Evolutionary conservation across 768 basidiomycete species (phyloP), one percentile per base, ranked within the genome.

Genomic region (Suillus subaureus): DNA sequence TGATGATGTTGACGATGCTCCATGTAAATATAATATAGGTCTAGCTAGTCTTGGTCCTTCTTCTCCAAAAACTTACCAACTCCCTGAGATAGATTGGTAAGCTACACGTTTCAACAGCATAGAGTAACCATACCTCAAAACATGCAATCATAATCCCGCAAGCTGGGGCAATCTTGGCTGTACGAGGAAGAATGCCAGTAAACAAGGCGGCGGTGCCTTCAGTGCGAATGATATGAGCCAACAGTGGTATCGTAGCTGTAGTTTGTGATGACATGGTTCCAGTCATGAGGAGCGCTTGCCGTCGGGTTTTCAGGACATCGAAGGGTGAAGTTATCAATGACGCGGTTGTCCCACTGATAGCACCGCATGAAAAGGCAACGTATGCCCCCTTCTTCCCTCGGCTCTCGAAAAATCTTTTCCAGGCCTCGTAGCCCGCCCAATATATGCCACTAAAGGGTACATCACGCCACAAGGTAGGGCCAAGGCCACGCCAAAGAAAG

Each of bases 111-210:
- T 7, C 56, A 55, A 47, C 33, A 64, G 31, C 33, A 31, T 28
- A 40, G 64, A 61, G 62, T 45, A 23, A 28, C 52, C 85, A 37
- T 70, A 89, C 96, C 87, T 99, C 96, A 74, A 91, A 99, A 76
- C 91, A 96, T 64, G 93, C 88, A 75, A 98, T 97, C 97, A 99
- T 98, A 69, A 99, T 91, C 28, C 97, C 97, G 77, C 97, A 99
- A 49, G 97, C 97, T 45, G 97, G 97, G 13, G 94, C 94, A 68
- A 97, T 97, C 78, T 99, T 99, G 51, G 89, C 94, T 61, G 96
- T 88, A 45, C 97, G 89, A 61, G 97, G 97, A 9, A 89, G 77
- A 47, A 94, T 79, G 0, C 97, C 97, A 40, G 93, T 89, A 74
- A 91, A 97, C 58, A 98, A 79, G 2, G 93, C 91, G 11, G 84